Evolutionary conservation across 169 alveolate genomes (phyloP), one percentile per base, ranked within the genome.

Genomic region (Neospora caninum): DNA sequence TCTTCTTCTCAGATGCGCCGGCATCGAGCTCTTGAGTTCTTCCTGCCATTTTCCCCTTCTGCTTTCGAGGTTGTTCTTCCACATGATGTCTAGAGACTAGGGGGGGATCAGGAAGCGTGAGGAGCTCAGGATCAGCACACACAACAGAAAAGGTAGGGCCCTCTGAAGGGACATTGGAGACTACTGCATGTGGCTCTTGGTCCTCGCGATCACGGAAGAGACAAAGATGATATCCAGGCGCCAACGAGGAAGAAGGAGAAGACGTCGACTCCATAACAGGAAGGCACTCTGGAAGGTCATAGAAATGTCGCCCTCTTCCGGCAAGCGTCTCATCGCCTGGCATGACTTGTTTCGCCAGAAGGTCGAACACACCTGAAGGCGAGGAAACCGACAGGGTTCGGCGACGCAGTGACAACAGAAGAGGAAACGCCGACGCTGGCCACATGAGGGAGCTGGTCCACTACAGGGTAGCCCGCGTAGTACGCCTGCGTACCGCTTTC

Each of bases 171-270:
- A 31, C 67, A n/a, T 41, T 82, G 36, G 89, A 39, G 27, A 82
- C 89, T 20, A 82, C 89, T n/a, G 89, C 89, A 4, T 82, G 89
- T 18, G 89, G 89, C 38, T n/a, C 38, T 82, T 82, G 69, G 49
- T 82, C 89, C 39, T 82, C 89, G 16, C 67, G 34, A 41, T 82
- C 89, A 43, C 89, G 89, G 18, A 82, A 82, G 27, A 82, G 31
- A 82, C 89, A 82, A 36, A 82, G 18, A 49, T 82, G 89, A 31
- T 82, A 82, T 39, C 10, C 89, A 16, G 45, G 45, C 20, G 29
- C n/a, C 87, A 39, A 78, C 87, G 53, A 34, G 20, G 87, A 78
- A 34, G 87, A 78, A 16, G 53, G 18, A 31, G 45, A 34, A 18
- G 31, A 34, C 42, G 43, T 20, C 83, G 27, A 7, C 53, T 78